These are phyloP conservation scores for Catenaria anguillulae DNA, from an alignment of 371 early-diverging fungal genomes.

Conservation along the genomic window DNA sequence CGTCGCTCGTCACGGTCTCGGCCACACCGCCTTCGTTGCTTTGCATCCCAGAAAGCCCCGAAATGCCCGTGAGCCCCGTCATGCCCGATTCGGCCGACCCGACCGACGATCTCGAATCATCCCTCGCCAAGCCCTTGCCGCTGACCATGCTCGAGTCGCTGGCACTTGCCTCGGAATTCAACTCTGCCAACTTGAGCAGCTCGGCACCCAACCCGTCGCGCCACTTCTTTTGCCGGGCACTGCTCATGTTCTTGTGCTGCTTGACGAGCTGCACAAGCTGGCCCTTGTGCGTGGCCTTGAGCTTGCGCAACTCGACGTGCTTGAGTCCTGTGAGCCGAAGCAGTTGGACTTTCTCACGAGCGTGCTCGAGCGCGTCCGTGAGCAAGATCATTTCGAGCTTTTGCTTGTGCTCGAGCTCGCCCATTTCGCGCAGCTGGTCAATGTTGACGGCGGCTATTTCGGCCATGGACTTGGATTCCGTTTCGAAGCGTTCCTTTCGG, in stretches of 20 bases:
- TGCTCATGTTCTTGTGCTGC: not conserved
- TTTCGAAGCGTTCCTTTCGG: conserved; percentile 20
- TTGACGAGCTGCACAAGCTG: not conserved
- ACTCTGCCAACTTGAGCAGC: no score
- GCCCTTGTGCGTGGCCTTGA: not conserved
- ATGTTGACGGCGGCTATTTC: conserved; percentile 7
- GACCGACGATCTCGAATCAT: no score
- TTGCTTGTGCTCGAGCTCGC: not conserved
- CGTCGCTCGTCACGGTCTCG: no score
- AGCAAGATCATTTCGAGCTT: not conserved
- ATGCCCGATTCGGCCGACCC: not conserved
- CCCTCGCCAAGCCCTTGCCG: no score
- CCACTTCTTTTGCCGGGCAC: conserved; percentile 4
- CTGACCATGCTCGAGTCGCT: no score
- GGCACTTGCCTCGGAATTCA: no score
- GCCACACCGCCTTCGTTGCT: no score
- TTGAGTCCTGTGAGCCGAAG: not conserved
- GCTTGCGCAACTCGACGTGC: not conserved
- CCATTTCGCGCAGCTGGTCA: conserved; percentile 1
- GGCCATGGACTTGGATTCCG: conserved; percentile 14
- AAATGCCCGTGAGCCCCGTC: not conserved
- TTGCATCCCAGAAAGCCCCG: no score
- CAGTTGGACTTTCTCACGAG: not conserved
- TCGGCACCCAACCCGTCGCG: not conserved
- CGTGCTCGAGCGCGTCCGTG: not conserved